Conservation (phyloP, 768 basidiomycete genomes). For the Hypholoma sublateritium region DNA sequence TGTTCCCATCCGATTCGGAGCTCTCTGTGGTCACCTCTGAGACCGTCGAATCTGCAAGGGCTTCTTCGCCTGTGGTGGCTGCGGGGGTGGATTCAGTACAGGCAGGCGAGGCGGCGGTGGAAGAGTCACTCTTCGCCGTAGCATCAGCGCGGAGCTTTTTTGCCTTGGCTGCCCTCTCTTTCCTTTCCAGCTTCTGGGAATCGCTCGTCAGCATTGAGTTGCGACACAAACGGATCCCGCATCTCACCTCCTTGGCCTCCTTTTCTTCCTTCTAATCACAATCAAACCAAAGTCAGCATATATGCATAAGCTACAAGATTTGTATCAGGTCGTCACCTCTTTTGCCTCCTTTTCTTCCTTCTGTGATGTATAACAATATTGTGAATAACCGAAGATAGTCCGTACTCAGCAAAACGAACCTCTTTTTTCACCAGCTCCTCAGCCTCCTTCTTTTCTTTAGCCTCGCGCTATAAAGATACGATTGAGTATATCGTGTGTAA, state of each 20-base stretch:
- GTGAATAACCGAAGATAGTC: background rate
- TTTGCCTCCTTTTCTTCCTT: constrained; percentile 52
- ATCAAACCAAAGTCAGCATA: constrained; percentile 18
- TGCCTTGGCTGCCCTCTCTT: constrained; percentile 30
- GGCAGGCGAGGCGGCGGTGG: constrained; percentile 28
- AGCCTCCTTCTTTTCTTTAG: constrained; percentile 76
- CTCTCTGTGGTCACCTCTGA: constrained; percentile 33
- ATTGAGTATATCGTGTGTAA: constrained; percentile 12
- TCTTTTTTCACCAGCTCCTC: constrained; percentile 63
- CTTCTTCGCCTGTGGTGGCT: constrained; percentile 24
- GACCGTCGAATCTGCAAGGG: constrained; percentile 26
- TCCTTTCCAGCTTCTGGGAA: constrained; percentile 52
- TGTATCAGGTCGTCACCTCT: constrained; percentile 39
- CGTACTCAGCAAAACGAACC: constrained; percentile 31
- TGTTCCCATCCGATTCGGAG: constrained; percentile 61
- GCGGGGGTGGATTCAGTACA: constrained; percentile 35
- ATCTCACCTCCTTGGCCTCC: constrained; percentile 54
- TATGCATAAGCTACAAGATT: background rate
- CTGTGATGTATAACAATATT: constrained; percentile 13
- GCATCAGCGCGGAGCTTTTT: constrained; percentile 48
- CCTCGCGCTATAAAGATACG: constrained; percentile 57
- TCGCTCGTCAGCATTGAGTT: constrained; percentile 8
- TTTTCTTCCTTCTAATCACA: constrained; percentile 47
- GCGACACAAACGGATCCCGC: background rate
- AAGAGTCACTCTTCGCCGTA: constrained; percentile 39